Percentiles rank a stretch among this genome's conserved stretches.
phyloP scores from a whole-genome alignment of 495 filamentous ascomycete genomes.

The Penicillium subrubescens region DNA sequence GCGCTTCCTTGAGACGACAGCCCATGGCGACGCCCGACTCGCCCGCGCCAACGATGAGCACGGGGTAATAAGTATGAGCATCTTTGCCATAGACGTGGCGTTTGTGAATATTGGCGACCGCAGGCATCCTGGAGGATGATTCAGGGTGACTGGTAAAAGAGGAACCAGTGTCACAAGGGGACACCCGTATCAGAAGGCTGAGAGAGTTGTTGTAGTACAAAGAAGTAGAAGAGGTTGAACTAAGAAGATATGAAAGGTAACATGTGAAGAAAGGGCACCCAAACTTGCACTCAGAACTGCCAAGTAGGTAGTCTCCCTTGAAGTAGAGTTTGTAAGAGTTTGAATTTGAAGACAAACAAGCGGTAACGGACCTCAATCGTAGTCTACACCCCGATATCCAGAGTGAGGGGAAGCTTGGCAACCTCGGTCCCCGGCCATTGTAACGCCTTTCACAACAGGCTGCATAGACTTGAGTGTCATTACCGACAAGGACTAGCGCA shows the following conservation, averaged over 20 bases:
- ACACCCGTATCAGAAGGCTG: not conserved
- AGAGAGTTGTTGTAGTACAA: not conserved
- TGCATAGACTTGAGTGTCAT: not conserved
- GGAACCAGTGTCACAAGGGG: not conserved
- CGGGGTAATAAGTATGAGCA: conserved; percentile 59
- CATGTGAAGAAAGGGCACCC: conserved; percentile 4
- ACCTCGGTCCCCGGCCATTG: conserved; percentile 14
- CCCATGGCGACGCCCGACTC: conserved; percentile 69
- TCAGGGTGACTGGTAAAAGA: not conserved
- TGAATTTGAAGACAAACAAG: not conserved
- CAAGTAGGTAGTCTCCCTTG: not conserved
- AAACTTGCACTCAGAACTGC: not conserved
- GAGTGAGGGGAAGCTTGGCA: conserved; percentile 14
- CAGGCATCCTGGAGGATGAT: conserved; percentile 22
- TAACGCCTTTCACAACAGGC: not conserved
- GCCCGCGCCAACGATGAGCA: conserved; percentile 61
- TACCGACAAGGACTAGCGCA: not conserved
- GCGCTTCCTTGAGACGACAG: conserved; percentile 59
- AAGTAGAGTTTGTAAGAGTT: not conserved
- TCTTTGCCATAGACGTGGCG: conserved; percentile 49
- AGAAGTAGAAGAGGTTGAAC: not conserved
- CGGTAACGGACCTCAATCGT: not conserved
- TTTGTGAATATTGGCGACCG: conserved; percentile 41
- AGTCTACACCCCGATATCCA: not conserved
- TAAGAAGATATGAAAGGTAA: not conserved